A percentile compares a stretch with the other conserved stretches of the same genome.
Conservation (phyloP, 2,329 filamentous ascomycete species). For the Aspergillus terreus region DNA sequence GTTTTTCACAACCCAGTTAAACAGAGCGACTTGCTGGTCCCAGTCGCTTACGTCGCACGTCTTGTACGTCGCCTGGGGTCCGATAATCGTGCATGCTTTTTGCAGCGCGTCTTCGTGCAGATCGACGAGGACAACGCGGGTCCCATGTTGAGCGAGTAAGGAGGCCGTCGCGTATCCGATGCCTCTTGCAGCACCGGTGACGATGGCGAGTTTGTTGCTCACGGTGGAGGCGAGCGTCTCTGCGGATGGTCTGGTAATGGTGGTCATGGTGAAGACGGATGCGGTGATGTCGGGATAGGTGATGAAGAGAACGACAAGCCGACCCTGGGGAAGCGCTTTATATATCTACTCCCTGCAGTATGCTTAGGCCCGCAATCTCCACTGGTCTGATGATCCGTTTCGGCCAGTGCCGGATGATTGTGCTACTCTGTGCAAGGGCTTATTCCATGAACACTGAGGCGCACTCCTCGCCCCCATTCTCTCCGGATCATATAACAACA, state of each 20-base stretch:
- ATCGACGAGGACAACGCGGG: constrained; percentile 18
- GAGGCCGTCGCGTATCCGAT: constrained; percentile 17
- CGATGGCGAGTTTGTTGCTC: constrained; percentile 10
- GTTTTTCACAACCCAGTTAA: constrained; percentile 8
- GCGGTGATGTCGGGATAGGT: background rate
- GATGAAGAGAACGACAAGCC: too few relatives aligned
- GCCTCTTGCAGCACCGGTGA: constrained; percentile 20
- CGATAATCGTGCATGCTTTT: constrained; percentile 11
- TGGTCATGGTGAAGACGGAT: background rate
- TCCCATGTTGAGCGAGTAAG: constrained; percentile 16
- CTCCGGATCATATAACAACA: background rate
- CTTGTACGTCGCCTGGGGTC: constrained; percentile 6
- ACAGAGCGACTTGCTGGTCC: constrained; percentile 14
- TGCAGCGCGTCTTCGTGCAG: constrained; percentile 12
- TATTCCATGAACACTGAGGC: too few relatives aligned
- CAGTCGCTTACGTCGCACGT: constrained; percentile 19
- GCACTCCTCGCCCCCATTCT: too few relatives aligned
- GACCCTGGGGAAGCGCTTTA: background rate
- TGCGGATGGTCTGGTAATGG: background rate
- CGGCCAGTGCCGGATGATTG: too few relatives aligned
- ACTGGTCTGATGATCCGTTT: too few relatives aligned
- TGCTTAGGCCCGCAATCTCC: too few relatives aligned
- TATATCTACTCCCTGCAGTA: too few relatives aligned
- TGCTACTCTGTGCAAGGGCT: too few relatives aligned
- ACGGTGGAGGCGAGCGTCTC: background rate